Evolutionary conservation across 352 stramenopile genomes (phyloP).

Genomic region (Phytophthora idaei): DNA sequence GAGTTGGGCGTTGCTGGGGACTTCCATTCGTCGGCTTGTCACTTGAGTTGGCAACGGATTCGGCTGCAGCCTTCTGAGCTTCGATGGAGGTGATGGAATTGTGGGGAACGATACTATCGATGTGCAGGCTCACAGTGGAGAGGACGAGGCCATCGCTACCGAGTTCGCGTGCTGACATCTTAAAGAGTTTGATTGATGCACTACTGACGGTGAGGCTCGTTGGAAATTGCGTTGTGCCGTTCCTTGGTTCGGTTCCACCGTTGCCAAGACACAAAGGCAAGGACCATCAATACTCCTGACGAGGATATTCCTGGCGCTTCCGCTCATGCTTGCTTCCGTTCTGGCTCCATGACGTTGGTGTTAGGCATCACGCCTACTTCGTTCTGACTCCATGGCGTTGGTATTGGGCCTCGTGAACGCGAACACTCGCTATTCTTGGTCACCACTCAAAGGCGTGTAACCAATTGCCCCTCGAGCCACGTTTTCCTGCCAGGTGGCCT

Average conservation of each 20-base stretch:
- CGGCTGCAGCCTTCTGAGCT: constrained; percentile 31
- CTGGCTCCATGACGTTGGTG: too few relatives aligned
- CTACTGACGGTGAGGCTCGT: background rate
- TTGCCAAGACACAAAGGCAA: background rate
- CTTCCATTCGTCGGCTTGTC: constrained; percentile 12
- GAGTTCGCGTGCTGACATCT: constrained; percentile 26
- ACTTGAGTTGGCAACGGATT: constrained; percentile 6
- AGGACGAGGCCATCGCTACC: constrained; percentile 37
- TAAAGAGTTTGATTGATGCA: background rate
- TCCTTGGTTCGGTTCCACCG: background rate
- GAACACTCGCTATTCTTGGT: constrained; percentile 28
- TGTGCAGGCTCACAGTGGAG: constrained; percentile 57
- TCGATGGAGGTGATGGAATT: constrained; percentile 43
- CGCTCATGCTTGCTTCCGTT: too few relatives aligned
- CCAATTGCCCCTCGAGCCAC: constrained; percentile 10
- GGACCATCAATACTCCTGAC: background rate
- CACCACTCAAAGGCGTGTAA: constrained; percentile 6
- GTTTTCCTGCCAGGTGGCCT: too few relatives aligned
- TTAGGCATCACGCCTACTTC: background rate
- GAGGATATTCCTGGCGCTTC: constrained; percentile 32
- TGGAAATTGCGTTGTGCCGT: constrained; percentile 23
- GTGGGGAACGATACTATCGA: constrained; percentile 55
- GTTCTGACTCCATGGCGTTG: too few relatives aligned
- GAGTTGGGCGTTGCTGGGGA: constrained; percentile 11
- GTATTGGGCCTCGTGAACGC: background rate